Evolutionary conservation across 257 asterid species (phyloP).

Genomic region (Jacaranda mimosifolia): DNA sequence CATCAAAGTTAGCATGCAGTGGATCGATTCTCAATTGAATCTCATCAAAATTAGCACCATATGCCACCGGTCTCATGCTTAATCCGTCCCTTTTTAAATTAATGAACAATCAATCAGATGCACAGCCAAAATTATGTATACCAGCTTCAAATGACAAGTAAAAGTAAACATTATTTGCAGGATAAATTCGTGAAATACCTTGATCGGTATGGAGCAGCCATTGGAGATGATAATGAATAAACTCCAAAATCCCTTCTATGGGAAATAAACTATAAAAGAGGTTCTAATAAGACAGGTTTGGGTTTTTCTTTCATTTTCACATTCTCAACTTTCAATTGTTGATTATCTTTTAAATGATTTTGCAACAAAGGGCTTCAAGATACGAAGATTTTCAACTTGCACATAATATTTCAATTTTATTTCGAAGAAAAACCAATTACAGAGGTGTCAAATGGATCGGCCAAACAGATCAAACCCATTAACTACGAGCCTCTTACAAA

Average conservation of each 20-base stretch:
- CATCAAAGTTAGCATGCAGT: constrained; percentile 78
- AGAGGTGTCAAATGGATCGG: no score
- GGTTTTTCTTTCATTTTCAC: background rate
- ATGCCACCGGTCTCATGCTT: constrained; percentile 82
- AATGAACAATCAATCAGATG: constrained; percentile 25
- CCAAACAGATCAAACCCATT: no score
- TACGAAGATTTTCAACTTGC: background rate
- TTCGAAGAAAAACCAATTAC: no score
- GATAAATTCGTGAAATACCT: constrained; percentile 49
- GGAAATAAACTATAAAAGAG: background rate
- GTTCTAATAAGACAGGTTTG: background rate
- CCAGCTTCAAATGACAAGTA: background rate
- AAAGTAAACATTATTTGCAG: background rate
- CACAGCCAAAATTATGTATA: background rate
- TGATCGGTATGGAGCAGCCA: constrained; percentile 78
- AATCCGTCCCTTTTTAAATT: constrained; percentile 69
- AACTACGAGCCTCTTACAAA: no score
- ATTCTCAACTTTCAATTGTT: background rate
- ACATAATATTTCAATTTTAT: no score
- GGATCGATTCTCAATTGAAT: constrained; percentile 91
- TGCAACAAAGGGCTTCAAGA: constrained; percentile 18
- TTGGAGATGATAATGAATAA: constrained; percentile 35
- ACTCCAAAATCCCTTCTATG: constrained; percentile 16
- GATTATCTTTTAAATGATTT: background rate
- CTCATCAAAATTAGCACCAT: constrained; percentile 76